phyloP scores from a whole-genome alignment of 768 basidiomycete species.

The Phlebiopsis flavidoalba region DNA sequence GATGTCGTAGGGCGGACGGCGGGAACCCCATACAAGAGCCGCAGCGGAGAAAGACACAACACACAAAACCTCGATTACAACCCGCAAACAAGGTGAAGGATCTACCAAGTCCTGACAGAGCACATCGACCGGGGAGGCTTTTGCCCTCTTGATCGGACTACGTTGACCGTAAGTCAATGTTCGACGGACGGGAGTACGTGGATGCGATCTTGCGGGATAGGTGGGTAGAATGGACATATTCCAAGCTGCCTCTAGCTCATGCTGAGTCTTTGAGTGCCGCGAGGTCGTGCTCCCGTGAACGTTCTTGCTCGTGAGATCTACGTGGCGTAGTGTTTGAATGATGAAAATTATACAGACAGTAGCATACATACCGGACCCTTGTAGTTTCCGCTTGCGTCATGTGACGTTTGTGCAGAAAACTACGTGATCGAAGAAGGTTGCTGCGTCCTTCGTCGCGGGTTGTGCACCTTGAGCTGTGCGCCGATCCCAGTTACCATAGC shows the following conservation, averaged over 20 bases:
- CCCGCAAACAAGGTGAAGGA: slow-evolving; percentile 92
- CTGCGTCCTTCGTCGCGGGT: slow-evolving; percentile 31
- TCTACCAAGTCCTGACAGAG: slow-evolving; percentile 92
- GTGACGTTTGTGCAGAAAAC: slow-evolving; percentile 98
- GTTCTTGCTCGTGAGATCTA: slow-evolving; percentile 76
- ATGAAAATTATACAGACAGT: slow-evolving; percentile 10
- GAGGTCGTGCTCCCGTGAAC: slow-evolving; percentile 58
- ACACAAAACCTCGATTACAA: slow-evolving; percentile 85
- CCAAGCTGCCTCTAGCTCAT: slow-evolving; percentile 76
- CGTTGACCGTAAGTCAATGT: slow-evolving; percentile 76
- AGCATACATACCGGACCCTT: slow-evolving; percentile 70
- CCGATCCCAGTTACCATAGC: slow-evolving; percentile 50
- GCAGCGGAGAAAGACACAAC: slow-evolving; percentile 73
- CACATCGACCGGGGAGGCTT: slow-evolving; percentile 49
- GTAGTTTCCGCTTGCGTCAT: slow-evolving; percentile 79
- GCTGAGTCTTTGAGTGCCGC: slow-evolving; percentile 65
- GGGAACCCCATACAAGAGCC: slow-evolving; percentile 45
- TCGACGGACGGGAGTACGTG: slow-evolving; percentile 86
- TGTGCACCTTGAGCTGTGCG: slow-evolving; percentile 38
- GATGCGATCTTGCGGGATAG: slow-evolving; percentile 55
- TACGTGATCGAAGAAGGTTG: slow-evolving; percentile 70
- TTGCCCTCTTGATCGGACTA: slow-evolving; percentile 41
- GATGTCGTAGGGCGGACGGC: background rate
- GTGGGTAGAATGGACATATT: slow-evolving; percentile 49
- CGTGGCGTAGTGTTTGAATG: background rate